Evolutionary conservation across 2,329 filamentous ascomycete species (phyloP), one percentile per base, ranked within the genome.

Genomic region (Metarhizium sp.): DNA sequence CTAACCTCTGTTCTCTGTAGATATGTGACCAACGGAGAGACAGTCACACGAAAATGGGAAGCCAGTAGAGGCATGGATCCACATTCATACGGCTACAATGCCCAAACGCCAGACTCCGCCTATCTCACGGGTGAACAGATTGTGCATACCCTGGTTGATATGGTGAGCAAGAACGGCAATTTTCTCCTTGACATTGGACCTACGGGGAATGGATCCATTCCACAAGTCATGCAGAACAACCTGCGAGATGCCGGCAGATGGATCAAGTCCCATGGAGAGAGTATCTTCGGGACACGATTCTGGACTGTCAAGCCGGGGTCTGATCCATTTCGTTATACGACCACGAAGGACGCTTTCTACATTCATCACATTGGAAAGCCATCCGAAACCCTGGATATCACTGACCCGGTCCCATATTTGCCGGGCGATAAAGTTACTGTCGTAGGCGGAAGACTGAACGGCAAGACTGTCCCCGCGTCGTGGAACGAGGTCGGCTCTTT

Each of bases 1-100:
- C 25, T 25, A 25, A 25, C 25, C 25, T 25, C 25, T 25, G 25
- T 25, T 25, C 25, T 25, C 67, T 45, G 7, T 16, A 52, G 50
- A 20, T 45, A 34, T 32, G 38, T 16, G 30, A 54, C 52, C 14
- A 50, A 53, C 30, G 45, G 34, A 13, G 42, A 53, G 25, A 53
- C 52, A 18, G 30, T 53, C 25, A 48, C 50, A 6, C 59, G 78
- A 34, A 83, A 84, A 64, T 84, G 80, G 79, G 81, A 84, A 66
- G 75, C 69, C 42, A 83, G 76, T 64, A 71, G 73, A 49, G 81
- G 81, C 36, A 78, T 84, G 75, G 80, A 84, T 60, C 80, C 81
- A 0, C 82, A 73, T 60, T 75, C 70, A 56, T 84, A 82, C 60
- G 80, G 80, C 4, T 84, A 78, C 66, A 84, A 84, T 61, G 69